Evolutionary conservation across 1,284 basidiomycete species (phyloP), one percentile per base, ranked within the genome.

Genomic region (Tremellales sp.): DNA sequence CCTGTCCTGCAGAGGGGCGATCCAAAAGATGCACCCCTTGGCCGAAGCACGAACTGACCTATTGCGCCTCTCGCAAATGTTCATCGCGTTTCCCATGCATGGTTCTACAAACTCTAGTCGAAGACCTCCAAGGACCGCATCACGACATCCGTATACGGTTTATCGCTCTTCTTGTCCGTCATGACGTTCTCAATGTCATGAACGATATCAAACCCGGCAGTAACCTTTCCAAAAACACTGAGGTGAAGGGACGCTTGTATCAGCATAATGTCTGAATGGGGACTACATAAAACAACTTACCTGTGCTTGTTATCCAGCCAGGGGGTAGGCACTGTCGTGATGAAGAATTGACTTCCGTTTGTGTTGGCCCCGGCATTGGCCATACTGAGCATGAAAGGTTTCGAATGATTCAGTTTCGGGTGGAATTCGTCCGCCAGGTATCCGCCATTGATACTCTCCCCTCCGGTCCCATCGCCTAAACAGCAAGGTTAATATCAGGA

Each of bases 361-460:
- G 95, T 98, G 45, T 78, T 78, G 1, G 90, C 85, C 1, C 95
- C 69, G 4, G 72, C 72, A 54, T 99, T 99, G n/a, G 95, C 95
- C 92, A 97, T 97, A 64, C 89, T 92, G 40, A 98, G 78, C n/a
- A 88, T 95, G 67, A 97, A 97, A 1, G 94, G 93, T 83, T 90
- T 78, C 70, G 97, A 91, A 71, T 97, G 94, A 69, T 83, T 86
- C 47, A 95, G 75, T 46, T 87, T 84, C 54, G 89, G 85, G 25
- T 82, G 79, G 66, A 98, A 92, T 73, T 98, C 94, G 70, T 98
- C 95, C 67, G 95, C 94, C 63, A 98, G 98, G 43, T 91, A 87
- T 41, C 77, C 76, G 2, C 87, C 93, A 94, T 94, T 98, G 53
- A 97, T 89, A 14, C 86, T 90, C 49, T 82, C 85, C 19, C 95